Conservation (phyloP, 345 rosid species). For the Salix koriyanagi region DNA sequence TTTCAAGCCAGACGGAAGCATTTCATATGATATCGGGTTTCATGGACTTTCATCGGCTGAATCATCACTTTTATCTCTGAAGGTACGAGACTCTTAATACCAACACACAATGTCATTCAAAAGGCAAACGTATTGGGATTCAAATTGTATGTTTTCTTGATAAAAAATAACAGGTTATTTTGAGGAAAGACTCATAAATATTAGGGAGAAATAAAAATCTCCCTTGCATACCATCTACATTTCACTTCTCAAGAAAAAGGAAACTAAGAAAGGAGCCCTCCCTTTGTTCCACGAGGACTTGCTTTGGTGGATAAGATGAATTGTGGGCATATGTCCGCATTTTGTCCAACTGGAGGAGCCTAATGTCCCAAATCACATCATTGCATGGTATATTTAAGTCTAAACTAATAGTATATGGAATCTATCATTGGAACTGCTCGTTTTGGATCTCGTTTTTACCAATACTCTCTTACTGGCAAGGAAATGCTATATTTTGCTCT, state of each 20-base stretch:
- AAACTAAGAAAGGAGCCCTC: not conserved
- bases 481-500: not conserved
- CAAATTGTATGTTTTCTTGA: not conserved
- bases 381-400: not conserved
- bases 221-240: not conserved
- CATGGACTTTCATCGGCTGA: slow-evolving; percentile 62
- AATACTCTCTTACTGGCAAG: not conserved
- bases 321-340: not conserved
- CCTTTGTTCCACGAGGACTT: not conserved
- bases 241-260: not conserved
- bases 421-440: not conserved
- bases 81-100: slow-evolving; percentile 50
- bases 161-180: not conserved
- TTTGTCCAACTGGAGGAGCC: not conserved
- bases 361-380: not conserved
- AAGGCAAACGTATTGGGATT: not conserved
- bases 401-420: not conserved
- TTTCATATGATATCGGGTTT: slow-evolving; percentile 79
- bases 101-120: slow-evolving; percentile 4
- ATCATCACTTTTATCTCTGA: slow-evolving; percentile 38
- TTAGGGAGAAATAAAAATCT: not conserved
- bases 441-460: not conserved
- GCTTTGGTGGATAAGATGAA: not conserved
- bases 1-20: slow-evolving; percentile 88
- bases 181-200: not conserved